Percentiles rank a stretch among this genome's conserved stretches.
Evolutionary conservation across 768 basidiomycete genomes (phyloP).

Genomic region (Suillus luteus): DNA sequence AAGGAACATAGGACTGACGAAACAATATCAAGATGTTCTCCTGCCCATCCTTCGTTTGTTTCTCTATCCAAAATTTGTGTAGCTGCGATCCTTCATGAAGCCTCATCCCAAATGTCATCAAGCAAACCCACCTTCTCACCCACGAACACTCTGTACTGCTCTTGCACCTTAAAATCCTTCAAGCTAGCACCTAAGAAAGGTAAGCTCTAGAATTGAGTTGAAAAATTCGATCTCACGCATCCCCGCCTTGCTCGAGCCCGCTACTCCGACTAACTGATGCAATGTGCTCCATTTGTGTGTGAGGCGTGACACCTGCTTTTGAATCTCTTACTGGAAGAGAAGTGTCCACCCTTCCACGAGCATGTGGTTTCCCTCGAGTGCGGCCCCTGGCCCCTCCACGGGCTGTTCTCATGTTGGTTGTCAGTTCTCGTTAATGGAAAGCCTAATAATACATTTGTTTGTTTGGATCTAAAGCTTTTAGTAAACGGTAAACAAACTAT

Average conservation of each 20-base stretch:
- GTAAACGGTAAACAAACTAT: background rate
- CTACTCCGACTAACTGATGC: slow-evolving; percentile 78
- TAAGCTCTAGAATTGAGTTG: background rate
- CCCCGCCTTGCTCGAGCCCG: slow-evolving; percentile 72
- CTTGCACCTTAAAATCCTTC: slow-evolving; percentile 58
- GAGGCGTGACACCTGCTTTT: background rate
- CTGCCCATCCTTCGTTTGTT: slow-evolving; percentile 51
- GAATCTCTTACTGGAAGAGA: background rate
- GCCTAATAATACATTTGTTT: background rate
- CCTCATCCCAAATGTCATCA: slow-evolving; percentile 48
- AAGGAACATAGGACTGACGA: slow-evolving; percentile 44
- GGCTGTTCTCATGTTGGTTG: background rate
- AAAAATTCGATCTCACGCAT: slow-evolving; percentile 55
- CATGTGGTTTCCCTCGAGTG: background rate
- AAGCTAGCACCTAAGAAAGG: slow-evolving; percentile 47
- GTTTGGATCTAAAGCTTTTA: slow-evolving; percentile 5
- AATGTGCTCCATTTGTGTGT: slow-evolving; percentile 57
- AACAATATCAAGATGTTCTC: slow-evolving; percentile 75
- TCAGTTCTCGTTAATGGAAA: background rate
- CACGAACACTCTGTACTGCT: slow-evolving; percentile 68
- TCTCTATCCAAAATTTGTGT: slow-evolving; percentile 19
- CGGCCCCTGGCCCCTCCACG: background rate
- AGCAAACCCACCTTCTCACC: slow-evolving; percentile 62
- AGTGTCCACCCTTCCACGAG: background rate
- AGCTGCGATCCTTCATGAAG: slow-evolving; percentile 28